phyloP scores from a whole-genome alignment of 208 protist species.

The Crithidia brevicula region DNA sequence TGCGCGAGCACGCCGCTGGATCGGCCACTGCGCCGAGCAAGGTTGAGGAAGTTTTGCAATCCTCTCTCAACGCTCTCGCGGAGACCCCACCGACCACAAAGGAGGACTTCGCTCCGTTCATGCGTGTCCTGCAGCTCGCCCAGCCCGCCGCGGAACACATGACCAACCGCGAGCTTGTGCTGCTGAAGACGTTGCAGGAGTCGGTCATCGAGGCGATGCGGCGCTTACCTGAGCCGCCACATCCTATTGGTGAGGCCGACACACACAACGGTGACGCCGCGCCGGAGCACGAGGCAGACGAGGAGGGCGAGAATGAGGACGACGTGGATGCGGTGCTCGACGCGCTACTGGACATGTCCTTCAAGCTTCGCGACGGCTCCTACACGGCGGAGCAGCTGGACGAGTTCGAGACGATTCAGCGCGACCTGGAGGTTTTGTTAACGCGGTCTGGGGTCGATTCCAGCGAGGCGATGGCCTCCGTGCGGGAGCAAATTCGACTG shows the following conservation, averaged over 20 bases:
- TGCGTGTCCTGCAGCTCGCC: constrained; percentile 43
- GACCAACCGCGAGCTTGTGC: constrained; percentile 36
- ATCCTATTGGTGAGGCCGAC: neutral
- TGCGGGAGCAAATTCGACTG: constrained; percentile 61
- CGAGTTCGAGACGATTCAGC: constrained; percentile 43
- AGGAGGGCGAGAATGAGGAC: constrained; percentile 7
- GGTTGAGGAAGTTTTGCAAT: constrained; percentile 26
- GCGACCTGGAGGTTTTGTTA: constrained; percentile 26
- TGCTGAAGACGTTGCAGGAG: constrained; percentile 56
- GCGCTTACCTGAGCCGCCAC: constrained; percentile 6
- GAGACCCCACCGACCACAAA: constrained; percentile 26
- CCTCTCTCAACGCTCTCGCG: constrained; percentile 15
- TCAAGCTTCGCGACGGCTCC: constrained; percentile 47
- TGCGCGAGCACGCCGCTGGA: neutral
- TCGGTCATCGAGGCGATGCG: constrained; percentile 33
- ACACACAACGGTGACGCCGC: neutral
- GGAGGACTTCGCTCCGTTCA: constrained; percentile 44
- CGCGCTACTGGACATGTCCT: constrained; percentile 56
- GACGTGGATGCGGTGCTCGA: constrained; percentile 30
- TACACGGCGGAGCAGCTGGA: constrained; percentile 52
- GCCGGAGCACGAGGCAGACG: constrained; percentile 8
- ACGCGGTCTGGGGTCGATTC: constrained; percentile 15
- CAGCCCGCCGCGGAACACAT: constrained; percentile 33
- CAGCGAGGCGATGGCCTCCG: constrained; percentile 42
- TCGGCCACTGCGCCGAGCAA: constrained; percentile 12